Percentiles rank a stretch among this genome's conserved stretches.
Evolutionary conservation across 2,329 filamentous ascomycete genomes (phyloP).

Genomic region (Clarireedia hainanense): DNA sequence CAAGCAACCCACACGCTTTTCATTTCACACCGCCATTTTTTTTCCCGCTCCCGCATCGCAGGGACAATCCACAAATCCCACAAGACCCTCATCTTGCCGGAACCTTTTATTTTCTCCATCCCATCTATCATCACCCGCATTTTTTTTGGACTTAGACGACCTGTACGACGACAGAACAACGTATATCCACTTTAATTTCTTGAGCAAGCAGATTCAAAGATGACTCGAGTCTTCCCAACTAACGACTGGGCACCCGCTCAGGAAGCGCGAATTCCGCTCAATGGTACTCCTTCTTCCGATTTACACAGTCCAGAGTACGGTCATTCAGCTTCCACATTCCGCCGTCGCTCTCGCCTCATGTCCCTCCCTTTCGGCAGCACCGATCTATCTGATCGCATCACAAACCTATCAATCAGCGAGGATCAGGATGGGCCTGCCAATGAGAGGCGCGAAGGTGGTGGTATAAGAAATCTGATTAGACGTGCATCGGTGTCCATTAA

Average conservation of each 20-base stretch:
- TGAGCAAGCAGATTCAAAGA: conserved; percentile 4
- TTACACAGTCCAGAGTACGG: neutral
- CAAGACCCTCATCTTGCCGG: too few relatives aligned
- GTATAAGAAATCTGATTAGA: conserved; percentile 20
- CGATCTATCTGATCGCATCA: neutral
- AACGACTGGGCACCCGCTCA: conserved; percentile 37
- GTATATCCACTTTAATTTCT: neutral
- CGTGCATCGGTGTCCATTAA: conserved; percentile 27
- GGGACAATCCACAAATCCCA: too few relatives aligned
- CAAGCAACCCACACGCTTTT: too few relatives aligned
- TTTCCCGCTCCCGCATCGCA: too few relatives aligned
- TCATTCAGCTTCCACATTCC: conserved; percentile 25
- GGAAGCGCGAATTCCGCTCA: conserved; percentile 36
- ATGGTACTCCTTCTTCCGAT: conserved; percentile 9
- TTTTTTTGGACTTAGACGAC: neutral
- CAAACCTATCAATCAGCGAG: neutral
- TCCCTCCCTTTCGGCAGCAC: neutral
- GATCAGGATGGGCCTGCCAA: neutral
- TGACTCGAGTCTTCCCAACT: conserved; percentile 34
- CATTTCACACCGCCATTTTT: too few relatives aligned
- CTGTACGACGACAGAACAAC: neutral
- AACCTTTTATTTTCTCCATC: too few relatives aligned
- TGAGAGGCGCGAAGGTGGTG: neutral
- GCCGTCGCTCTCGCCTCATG: conserved; percentile 19
- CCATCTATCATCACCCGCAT: too few relatives aligned